Percentiles rank a stretch among this genome's conserved stretches.
phyloP scores from a whole-genome alignment of 1,139 yeast genomes.

The Blastobotrys petasosporus region DNA sequence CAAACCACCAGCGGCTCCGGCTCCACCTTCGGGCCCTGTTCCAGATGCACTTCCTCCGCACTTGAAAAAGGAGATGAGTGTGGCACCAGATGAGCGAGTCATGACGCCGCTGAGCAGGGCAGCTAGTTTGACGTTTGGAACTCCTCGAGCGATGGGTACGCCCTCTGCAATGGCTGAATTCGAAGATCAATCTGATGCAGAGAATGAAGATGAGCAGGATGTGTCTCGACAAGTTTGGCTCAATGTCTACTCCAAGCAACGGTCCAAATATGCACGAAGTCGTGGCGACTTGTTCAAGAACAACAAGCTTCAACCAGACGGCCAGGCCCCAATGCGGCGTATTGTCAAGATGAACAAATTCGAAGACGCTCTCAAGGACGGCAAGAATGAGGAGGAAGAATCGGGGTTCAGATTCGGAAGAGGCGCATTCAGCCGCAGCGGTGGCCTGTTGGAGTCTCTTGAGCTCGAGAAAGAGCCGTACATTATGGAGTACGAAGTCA shows the following conservation, averaged over 20 bases:
- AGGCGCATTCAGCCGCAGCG: slow-evolving; percentile 11
- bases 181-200: slow-evolving; percentile 33
- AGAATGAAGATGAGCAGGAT: slow-evolving; percentile 51
- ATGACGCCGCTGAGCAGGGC: slow-evolving; percentile 1
- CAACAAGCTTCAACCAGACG: slow-evolving; percentile 53
- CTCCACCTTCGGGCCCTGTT: not conserved
- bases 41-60: too few relatives aligned
- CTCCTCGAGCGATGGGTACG: slow-evolving; percentile 10
- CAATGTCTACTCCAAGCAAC: slow-evolving; percentile 65
- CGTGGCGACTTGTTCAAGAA: slow-evolving; percentile 63
- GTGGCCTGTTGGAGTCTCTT: slow-evolving; percentile 36
- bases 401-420: too few relatives aligned
- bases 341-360: slow-evolving; percentile 30
- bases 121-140: slow-evolving; percentile 3
- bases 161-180: slow-evolving; percentile 13
- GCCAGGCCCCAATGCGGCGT: slow-evolving; percentile 50
- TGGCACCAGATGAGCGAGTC: not conserved
- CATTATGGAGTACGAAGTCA: slow-evolving; percentile 75
- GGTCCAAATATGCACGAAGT: slow-evolving; percentile 68
- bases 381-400: slow-evolving; percentile 1
- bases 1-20: slow-evolving; percentile 3
- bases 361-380: slow-evolving; percentile 24
- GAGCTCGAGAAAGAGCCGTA: slow-evolving; percentile 62
- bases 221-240: slow-evolving; percentile 78
- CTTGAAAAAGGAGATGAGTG: slow-evolving; percentile 1